These are phyloP conservation scores for Trypanosoma scelopori DNA, from an alignment of 208 protist species.

Conservation along the genomic window DNA sequence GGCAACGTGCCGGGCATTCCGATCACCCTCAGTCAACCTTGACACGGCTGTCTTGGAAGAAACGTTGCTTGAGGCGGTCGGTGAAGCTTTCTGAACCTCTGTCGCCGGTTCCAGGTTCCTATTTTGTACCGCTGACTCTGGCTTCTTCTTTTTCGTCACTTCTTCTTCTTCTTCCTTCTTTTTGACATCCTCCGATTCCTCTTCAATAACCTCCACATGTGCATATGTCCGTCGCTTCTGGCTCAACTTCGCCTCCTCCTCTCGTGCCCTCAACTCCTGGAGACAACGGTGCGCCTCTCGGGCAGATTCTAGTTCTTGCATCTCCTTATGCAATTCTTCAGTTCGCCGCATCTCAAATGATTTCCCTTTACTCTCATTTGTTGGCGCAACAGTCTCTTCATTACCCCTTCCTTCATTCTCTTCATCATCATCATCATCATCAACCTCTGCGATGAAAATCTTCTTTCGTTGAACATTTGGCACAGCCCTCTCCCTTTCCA, in stretches of 20 bases:
- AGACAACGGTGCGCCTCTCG: slow-evolving; percentile 34
- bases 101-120: neutral
- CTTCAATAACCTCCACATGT: slow-evolving; percentile 79
- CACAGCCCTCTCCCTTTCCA: slow-evolving; percentile 40
- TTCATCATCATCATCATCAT: slow-evolving; percentile 76
- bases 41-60: slow-evolving; percentile 2
- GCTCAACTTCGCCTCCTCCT: slow-evolving; percentile 35
- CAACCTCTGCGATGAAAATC: slow-evolving; percentile 84
- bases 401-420: slow-evolving; percentile 28
- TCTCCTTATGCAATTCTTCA: slow-evolving; percentile 38
- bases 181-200: slow-evolving; percentile 35
- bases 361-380: neutral
- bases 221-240: slow-evolving; percentile 37
- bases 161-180: neutral
- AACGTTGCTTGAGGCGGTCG: neutral
- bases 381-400: slow-evolving; percentile 8
- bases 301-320: slow-evolving; percentile 42
- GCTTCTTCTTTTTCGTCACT: neutral
- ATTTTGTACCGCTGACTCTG: no score
- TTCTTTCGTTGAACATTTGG: slow-evolving; percentile 48
- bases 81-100: neutral
- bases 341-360: slow-evolving; percentile 23
- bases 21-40: slow-evolving; percentile 4
- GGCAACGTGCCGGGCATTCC: neutral
- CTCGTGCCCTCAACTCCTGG: slow-evolving; percentile 28